Conservation (phyloP, 1,139 yeast genomes). For the Protomyces inundatus region DNA sequence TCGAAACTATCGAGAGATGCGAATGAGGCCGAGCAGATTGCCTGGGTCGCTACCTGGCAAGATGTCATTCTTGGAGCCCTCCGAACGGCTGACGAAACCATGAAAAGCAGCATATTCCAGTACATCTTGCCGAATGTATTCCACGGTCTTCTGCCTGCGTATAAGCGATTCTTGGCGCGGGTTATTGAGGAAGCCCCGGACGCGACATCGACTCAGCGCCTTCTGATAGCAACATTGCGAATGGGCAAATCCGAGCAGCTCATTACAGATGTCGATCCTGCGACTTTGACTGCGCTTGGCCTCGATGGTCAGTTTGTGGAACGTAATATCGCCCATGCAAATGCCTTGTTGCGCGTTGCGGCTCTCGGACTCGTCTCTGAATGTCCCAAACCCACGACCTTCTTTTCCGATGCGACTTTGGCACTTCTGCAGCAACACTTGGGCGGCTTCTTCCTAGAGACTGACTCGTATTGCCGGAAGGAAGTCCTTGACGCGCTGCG, state of each 20-base stretch:
- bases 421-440: conserved; percentile 1
- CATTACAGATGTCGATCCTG: conserved; percentile 1
- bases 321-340: conserved; percentile 3
- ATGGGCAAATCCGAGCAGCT: conserved; percentile 9
- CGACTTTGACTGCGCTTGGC: background rate
- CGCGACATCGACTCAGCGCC: background rate
- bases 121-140: conserved; percentile 16
- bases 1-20: background rate
- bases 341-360: conserved; percentile 9
- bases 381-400: conserved; percentile 13
- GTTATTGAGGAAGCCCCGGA: background rate
- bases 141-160: background rate
- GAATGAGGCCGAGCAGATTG: background rate
- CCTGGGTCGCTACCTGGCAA: conserved; percentile 15
- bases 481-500: conserved; percentile 14
- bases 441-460: conserved; percentile 17
- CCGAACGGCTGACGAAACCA: background rate
- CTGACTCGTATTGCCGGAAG: conserved; percentile 19
- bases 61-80: background rate
- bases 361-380: conserved; percentile 9
- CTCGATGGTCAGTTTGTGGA: conserved; percentile 1
- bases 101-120: background rate
- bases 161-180: background rate
- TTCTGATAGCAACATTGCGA: background rate
- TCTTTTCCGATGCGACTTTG: background rate